These are phyloP conservation scores for Botrytis byssoidea DNA, from an alignment of 2,329 filamentous ascomycete species.

Conservation along the genomic window DNA sequence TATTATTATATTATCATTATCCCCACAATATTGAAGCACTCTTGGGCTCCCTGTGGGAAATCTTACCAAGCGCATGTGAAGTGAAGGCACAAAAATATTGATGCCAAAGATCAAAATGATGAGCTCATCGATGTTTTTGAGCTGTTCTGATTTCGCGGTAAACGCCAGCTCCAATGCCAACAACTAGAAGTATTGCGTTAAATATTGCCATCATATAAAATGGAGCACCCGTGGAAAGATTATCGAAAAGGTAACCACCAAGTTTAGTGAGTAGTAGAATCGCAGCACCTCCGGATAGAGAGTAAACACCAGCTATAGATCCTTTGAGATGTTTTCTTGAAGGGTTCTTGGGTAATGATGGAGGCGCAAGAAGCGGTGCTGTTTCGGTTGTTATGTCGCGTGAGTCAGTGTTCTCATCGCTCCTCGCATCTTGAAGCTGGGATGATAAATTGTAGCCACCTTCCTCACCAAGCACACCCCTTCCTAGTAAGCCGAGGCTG, in stretches of 20 bases:
- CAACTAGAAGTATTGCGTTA: conserved; percentile 69
- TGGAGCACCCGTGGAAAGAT: conserved; percentile 68
- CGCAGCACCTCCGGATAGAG: conserved; percentile 81
- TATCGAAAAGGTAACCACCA: conserved; percentile 84
- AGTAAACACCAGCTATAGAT: conserved; percentile 92
- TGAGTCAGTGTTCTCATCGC: not conserved
- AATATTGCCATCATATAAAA: conserved; percentile 95
- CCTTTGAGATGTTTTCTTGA: conserved; percentile 65
- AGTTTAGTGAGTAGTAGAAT: conserved; percentile 90
- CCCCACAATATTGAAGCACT: not conserved
- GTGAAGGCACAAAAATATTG: not conserved
- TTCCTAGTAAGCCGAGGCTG: conserved; percentile 82
- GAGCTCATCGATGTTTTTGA: conserved; percentile 19
- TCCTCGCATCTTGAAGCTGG: conserved; percentile 30
- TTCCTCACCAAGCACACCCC: conserved; percentile 64
- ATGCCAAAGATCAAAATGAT: not conserved
- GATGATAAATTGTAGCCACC: conserved; percentile 38
- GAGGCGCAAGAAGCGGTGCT: conserved; percentile 36
- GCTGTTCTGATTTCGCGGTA: conserved; percentile 33
- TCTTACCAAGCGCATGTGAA: not conserved
- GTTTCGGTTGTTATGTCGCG: conserved; percentile 27
- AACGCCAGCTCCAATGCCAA: conserved; percentile 35
- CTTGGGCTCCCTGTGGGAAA: not conserved
- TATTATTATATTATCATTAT: not conserved
- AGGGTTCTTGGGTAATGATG: conserved; percentile 25